A percentile compares a stretch with the other conserved stretches of the same genome.
Conservation (phyloP, 257 asterid species). For the Lycium barbarum region DNA sequence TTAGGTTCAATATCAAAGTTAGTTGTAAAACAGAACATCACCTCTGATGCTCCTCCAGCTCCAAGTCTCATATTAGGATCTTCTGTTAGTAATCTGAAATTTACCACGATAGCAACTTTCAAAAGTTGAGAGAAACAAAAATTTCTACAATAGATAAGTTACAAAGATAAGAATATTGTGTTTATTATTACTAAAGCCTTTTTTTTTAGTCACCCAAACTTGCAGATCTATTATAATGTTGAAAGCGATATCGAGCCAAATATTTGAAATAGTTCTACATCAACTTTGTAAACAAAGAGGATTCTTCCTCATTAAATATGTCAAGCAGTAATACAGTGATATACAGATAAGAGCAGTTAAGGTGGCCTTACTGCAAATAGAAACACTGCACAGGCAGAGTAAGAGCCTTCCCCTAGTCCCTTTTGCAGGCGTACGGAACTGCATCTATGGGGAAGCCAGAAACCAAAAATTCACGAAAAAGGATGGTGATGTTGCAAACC, state of each 20-base stretch:
- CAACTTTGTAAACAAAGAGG: neutral
- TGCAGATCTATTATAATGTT: neutral
- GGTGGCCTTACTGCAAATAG: neutral
- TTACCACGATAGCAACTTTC: constrained; percentile 19
- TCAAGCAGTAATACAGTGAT: neutral
- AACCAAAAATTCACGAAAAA: constrained; percentile 86
- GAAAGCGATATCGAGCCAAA: neutral
- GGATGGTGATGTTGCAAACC: constrained; percentile 80
- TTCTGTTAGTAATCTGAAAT: constrained; percentile 83
- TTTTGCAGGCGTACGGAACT: neutral
- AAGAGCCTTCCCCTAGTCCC: neutral
- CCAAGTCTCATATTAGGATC: constrained; percentile 98
- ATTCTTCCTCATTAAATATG: no score
- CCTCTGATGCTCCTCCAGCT: constrained; percentile 95
- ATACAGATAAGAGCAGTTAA: neutral
- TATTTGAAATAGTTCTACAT: neutral
- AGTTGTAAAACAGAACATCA: constrained; percentile 32
- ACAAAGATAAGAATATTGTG: constrained; percentile 12
- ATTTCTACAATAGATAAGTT: constrained; percentile 2
- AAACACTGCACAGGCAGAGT: neutral
- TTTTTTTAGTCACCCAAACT: constrained; percentile 9
- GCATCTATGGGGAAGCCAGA: constrained; percentile 60
- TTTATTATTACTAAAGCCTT: neutral
- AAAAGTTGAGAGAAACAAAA: neutral
- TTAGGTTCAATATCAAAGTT: neutral